These are phyloP conservation scores for Exophiala xenobiotica DNA, from an alignment of 2,329 filamentous ascomycete genomes.

Conservation along the genomic window DNA sequence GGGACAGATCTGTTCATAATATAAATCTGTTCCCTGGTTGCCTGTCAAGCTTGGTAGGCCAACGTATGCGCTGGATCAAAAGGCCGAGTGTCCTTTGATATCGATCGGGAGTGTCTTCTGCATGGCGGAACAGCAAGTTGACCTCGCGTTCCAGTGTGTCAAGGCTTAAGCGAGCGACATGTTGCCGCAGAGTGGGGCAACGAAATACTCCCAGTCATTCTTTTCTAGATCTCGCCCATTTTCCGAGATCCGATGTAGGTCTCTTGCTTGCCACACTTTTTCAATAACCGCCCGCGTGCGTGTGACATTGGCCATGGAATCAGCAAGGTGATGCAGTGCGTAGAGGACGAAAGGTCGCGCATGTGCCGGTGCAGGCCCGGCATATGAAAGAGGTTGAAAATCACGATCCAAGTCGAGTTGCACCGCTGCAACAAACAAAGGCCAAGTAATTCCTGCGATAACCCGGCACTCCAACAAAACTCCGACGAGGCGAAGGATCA, in stretches of 20 bases:
- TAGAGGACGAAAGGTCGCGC: slow-evolving; percentile 43
- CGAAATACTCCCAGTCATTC: slow-evolving; percentile 16
- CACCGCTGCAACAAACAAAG: slow-evolving; percentile 15
- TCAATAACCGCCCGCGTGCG: slow-evolving; percentile 48
- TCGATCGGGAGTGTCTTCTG: too few species aligned
- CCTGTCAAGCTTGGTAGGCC: too few species aligned
- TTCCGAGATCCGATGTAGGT: slow-evolving; percentile 28
- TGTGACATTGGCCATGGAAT: slow-evolving; percentile 46
- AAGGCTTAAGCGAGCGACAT: slow-evolving; percentile 12
- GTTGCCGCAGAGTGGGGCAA: slow-evolving; percentile 19
- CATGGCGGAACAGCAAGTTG: too few species aligned
- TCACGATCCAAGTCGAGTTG: slow-evolving; percentile 33
- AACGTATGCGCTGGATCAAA: too few species aligned
- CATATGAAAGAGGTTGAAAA: slow-evolving; percentile 35
- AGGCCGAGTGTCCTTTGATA: too few species aligned
- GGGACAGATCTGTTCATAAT: too few species aligned
- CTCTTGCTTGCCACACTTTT: slow-evolving; percentile 49
- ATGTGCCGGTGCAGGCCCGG: slow-evolving; percentile 29
- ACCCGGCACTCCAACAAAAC: slow-evolving; percentile 2
- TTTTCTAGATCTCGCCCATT: neutral
- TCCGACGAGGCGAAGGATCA: slow-evolving; percentile 3
- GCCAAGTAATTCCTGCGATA: slow-evolving; percentile 12
- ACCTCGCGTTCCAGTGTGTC: too few species aligned
- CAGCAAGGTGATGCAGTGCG: slow-evolving; percentile 42
- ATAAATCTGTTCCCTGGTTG: too few species aligned